phyloP scores from a whole-genome alignment of 2,329 filamentous ascomycete genomes.

The Arthrinium phaeospermum region DNA sequence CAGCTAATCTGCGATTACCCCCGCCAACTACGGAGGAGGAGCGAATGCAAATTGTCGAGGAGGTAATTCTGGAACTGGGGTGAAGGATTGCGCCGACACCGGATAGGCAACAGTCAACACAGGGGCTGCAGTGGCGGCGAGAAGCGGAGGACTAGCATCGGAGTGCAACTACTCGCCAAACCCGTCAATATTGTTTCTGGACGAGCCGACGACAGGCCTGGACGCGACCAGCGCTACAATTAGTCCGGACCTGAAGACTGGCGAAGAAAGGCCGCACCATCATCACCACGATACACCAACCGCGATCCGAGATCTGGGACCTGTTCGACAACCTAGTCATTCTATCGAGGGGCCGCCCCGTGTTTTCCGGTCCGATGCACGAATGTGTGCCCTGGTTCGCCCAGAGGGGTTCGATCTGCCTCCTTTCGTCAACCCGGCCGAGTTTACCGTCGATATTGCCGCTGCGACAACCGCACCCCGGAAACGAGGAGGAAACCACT shows the following conservation, averaged over 20 bases:
- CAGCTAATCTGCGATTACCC: conserved; percentile 73
- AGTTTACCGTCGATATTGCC: conserved; percentile 76
- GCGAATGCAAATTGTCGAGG: conserved; percentile 69
- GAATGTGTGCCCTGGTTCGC: conserved; percentile 70
- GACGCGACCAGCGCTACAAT: conserved; percentile 82
- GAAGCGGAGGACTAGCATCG: conserved; percentile 77
- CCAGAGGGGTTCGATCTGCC: conserved; percentile 64
- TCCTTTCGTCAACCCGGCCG: conserved; percentile 77
- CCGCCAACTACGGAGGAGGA: conserved; percentile 64
- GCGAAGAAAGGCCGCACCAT: conserved; percentile 73
- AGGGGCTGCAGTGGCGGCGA: conserved; percentile 82
- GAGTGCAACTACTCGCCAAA: conserved; percentile 82
- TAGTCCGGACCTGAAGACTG: conserved; percentile 75
- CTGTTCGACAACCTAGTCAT: conserved; percentile 76
- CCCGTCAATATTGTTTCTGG: conserved; percentile 77
- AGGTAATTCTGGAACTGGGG: conserved; percentile 77
- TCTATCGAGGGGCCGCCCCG: conserved; percentile 68
- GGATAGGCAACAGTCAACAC: conserved; percentile 73
- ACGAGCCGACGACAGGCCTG: conserved; percentile 79
- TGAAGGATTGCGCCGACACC: conserved; percentile 81
- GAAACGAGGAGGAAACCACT: conserved; percentile 65
- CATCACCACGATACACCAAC: conserved; percentile 78
- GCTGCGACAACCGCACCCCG: conserved; percentile 72
- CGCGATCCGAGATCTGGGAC: conserved; percentile 79
- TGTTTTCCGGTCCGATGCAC: conserved; percentile 68